Evolutionary conservation across 352 stramenopile species (phyloP), one percentile per base, ranked within the genome.

Genomic region (Phytophthora chlamydospora): DNA sequence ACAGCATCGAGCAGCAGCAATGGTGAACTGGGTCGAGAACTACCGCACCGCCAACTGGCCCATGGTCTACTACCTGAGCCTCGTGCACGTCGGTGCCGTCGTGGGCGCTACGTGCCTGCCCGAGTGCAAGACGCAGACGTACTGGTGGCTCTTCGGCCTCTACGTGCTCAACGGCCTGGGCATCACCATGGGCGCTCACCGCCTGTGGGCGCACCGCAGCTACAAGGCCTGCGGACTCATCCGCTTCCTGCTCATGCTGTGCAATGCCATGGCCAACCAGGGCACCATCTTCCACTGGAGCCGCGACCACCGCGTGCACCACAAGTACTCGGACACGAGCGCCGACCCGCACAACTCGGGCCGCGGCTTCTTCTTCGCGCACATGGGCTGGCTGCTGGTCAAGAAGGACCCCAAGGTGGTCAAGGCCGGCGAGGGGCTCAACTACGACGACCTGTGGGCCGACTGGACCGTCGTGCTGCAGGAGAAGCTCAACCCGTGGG

Each of bases 301-400:
- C 7, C 93, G 97, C 33, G 97, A 99, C 79, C 97, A 99, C 83
- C 92, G 97, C 52, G 97, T 99, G 29, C 97, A 99, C 78, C 97
- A 99, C 91, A 99, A 99, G 79, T 98, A 98, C 79, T 98, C 93
- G 49, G 96, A 99, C 75, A 98, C 95, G 13, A 76, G 89, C n/a
- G 87, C 88, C 4, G 91, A 97, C 58, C 93, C 93, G 40, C 97
- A 99, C 83, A 91, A 99, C 76, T 98, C 97, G 9, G 96, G 80
- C 24, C 85, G 96, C n/a, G 97, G 97, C 39, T 99, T 99, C 70
- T 99, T 99, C 85, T 99, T 98, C 70, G 90, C 97, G 10, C 97
- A 99, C 83, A 98, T 99, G 85, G 97, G 97, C 48, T 99, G 97
- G 97, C 72, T 99, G 11, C 88, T 99, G 32, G 82, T 99, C 21